These are phyloP conservation scores for Stereum hirsutum DNA, from an alignment of 1,284 basidiomycete genomes.

Conservation along the genomic window DNA sequence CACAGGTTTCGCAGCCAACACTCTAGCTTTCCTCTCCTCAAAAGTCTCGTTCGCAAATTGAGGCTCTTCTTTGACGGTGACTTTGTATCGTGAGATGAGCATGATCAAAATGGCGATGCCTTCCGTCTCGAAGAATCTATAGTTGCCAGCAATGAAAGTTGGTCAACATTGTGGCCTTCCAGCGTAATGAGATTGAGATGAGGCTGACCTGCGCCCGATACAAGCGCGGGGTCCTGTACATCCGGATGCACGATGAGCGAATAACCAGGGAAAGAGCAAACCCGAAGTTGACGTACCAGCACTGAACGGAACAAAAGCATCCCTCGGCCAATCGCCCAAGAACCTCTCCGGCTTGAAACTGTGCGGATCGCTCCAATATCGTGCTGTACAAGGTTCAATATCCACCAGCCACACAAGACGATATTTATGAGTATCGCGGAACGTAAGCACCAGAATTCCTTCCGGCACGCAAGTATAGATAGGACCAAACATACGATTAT, in stretches of 20 bases:
- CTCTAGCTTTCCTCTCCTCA: constrained; percentile 30
- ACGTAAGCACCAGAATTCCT: too few relatives aligned
- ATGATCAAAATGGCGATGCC: constrained; percentile 35
- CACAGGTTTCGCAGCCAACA: constrained; percentile 25
- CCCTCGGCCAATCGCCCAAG: constrained; percentile 35
- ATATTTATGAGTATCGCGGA: too few relatives aligned
- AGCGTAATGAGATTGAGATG: too few relatives aligned
- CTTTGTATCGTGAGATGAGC: constrained; percentile 36
- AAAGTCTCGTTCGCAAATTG: constrained; percentile 37
- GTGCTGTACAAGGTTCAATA: constrained; percentile 29
- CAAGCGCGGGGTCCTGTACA: constrained; percentile 27
- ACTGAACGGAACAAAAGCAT: constrained; percentile 46
- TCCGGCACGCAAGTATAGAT: background rate
- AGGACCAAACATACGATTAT: constrained; percentile 27
- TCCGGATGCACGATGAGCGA: background rate
- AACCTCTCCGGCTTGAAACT: constrained; percentile 44
- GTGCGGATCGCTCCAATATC: constrained; percentile 42
- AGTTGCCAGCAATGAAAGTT: background rate
- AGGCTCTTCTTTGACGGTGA: constrained; percentile 40
- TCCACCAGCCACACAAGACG: too few relatives aligned
- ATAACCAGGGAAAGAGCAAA: background rate
- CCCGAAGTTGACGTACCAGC: constrained; percentile 24
- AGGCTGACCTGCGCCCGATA: constrained; percentile 37
- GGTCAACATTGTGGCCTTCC: too few relatives aligned
- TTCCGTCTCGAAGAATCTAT: constrained; percentile 21